Conservation (phyloP, 1,284 basidiomycete genomes). For the Vanrija pseudolonga region DNA sequence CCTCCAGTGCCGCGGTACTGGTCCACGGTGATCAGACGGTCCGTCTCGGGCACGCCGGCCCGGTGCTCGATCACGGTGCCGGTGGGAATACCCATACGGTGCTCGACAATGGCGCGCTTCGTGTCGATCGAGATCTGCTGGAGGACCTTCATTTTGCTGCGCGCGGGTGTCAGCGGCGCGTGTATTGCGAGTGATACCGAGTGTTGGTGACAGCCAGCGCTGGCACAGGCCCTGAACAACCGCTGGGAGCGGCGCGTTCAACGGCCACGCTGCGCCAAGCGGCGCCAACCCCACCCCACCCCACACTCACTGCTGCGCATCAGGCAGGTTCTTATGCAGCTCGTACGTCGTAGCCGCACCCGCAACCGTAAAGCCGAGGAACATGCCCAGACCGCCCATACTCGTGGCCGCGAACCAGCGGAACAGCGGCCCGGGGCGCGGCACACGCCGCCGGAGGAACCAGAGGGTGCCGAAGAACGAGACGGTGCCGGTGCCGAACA, state of each 20-base stretch:
- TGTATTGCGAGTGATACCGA: too few relatives aligned
- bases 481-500: too few relatives aligned
- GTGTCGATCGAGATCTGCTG: constrained; percentile 32
- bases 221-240: too few relatives aligned
- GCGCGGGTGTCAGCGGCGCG: constrained; percentile 1
- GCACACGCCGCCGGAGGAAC: constrained; percentile 9
- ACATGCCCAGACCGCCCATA: constrained; percentile 19
- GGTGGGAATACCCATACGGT: constrained; percentile 7
- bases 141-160: constrained; percentile 38
- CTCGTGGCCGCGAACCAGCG: constrained; percentile 8
- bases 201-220: neutral
- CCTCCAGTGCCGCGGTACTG: too few relatives aligned
- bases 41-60: constrained; percentile 4
- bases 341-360: constrained; percentile 30
- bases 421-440: neutral
- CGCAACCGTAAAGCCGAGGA: constrained; percentile 35
- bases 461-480: constrained; percentile 15
- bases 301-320: constrained; percentile 26
- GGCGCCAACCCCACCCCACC: neutral
- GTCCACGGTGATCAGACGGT: neutral
- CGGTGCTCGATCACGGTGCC: constrained; percentile 10
- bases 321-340: constrained; percentile 33
- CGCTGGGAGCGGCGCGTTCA: too few relatives aligned
- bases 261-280: too few relatives aligned
- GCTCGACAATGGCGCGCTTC: constrained; percentile 14